Evolutionary conservation across 768 basidiomycete genomes (phyloP), one percentile per base, ranked within the genome.

Genomic region (Rhizopogon sp.): DNA sequence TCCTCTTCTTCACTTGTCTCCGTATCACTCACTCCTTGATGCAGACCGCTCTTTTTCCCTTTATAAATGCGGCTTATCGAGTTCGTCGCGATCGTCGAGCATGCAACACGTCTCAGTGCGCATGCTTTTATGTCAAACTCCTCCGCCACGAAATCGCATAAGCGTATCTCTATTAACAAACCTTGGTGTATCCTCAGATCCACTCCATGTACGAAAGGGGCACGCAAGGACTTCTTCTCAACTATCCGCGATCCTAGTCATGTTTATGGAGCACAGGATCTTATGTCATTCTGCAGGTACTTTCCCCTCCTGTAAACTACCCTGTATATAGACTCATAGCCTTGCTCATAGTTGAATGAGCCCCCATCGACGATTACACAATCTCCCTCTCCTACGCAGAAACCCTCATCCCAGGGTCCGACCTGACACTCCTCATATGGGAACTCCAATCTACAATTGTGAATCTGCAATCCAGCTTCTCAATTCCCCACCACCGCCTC

Each of bases 261-360:
- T 97, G 43, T 92, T 98, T 70, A 91, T 20, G 86, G 94, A 98
- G 69, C 94, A 94, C 43, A 87, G 97, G 74, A 81, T 95, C 55
- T 74, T 97, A 13, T 98, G 97, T 68, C 86, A 95, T 49, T 94
- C 93, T 43, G 83, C 94, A 63, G 82, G 88, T 88, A 60, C 47
- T 54, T 49, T 14, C 44, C 44, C 10, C 8, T 22, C 11, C 28
- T 41, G 20, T 22, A 37, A 9, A 33, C 44, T 43, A 14, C 35
- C 41, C 14, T 29, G 22, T 6, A 14, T 49, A 13, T 58, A 63
- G 31, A 66, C 52, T 39, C 20, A 2, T 42, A 35, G 20, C 13
- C 28, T 4, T 6, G 13, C 37, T 42, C 17, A n/a, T 58, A 88
- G 87, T 95, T 39, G 94, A 98, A 66, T 91, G 96, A 71, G 94